A percentile compares a stretch with the other conserved stretches of the same genome.
phyloP scores from a whole-genome alignment of 1,139 yeast species.

The Geotrichum histeridarum region DNA sequence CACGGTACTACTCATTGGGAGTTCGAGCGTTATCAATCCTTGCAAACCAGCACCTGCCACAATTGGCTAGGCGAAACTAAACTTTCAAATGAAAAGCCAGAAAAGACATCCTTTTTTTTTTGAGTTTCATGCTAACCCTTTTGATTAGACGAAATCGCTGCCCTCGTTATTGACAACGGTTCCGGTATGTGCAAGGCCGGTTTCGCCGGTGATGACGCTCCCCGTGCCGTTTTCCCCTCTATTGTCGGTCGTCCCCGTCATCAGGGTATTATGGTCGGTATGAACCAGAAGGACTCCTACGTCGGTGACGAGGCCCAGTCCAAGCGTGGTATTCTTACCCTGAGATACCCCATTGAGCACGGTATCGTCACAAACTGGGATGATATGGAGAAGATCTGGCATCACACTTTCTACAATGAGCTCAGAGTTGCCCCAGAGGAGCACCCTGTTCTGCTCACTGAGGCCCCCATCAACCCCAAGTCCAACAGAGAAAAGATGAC shows the following conservation, averaged over 20 bases:
- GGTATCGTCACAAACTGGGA: conserved; percentile 99
- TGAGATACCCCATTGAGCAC: conserved; percentile 99
- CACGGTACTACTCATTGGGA: too few species aligned
- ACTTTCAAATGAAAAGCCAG: too few species aligned
- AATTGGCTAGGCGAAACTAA: too few species aligned
- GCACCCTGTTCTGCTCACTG: conserved; percentile 96
- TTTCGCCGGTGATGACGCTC: conserved; percentile 99
- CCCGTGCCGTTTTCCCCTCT: conserved; percentile 99
- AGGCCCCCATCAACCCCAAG: conserved; percentile 99
- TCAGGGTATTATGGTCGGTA: conserved; percentile 96
- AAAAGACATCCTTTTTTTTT: too few species aligned
- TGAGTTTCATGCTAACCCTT: too few species aligned
- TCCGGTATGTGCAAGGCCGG: conserved; percentile 99
- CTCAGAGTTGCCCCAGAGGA: conserved; percentile 98
- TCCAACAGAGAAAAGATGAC: conserved; percentile 99
- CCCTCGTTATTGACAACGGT: conserved; percentile 97
- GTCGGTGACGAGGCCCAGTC: conserved; percentile 99
- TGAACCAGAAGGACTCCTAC: conserved; percentile 99
- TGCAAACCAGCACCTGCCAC: too few species aligned
- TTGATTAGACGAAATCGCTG: conserved; percentile 37
- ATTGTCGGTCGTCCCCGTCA: conserved; percentile 99
- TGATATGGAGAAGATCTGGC: conserved; percentile 99
- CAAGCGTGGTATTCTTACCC: conserved; percentile 98
- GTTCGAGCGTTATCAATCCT: too few species aligned
- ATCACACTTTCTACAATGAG: conserved; percentile 95